Evolutionary conservation across 257 asterid genomes (phyloP).

Genomic region (Ligustrum vulgare): DNA sequence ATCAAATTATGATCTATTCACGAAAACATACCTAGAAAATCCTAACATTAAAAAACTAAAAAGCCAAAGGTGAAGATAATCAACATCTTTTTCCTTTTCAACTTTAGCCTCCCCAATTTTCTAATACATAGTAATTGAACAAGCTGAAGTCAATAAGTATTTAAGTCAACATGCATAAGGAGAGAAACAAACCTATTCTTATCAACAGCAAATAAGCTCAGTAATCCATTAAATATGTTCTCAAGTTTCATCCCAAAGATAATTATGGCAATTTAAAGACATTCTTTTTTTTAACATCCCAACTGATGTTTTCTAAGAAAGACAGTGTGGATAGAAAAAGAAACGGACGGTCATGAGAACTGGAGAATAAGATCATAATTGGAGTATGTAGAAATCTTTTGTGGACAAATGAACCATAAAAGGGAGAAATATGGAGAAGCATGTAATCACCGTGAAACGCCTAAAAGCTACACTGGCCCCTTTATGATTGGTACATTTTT

Average conservation of each 20-base stretch:
- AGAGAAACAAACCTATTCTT: not conserved
- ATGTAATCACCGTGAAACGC: no score
- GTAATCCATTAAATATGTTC: not conserved
- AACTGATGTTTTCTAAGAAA: not conserved
- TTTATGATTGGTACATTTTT: not conserved
- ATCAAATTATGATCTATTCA: not conserved
- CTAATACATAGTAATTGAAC: constrained; percentile 40
- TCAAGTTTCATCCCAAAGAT: not conserved
- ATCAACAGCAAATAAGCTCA: not conserved
- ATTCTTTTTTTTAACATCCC: not conserved
- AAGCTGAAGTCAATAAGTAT: not conserved
- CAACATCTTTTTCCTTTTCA: constrained; percentile 77
- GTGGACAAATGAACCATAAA: constrained; percentile 9
- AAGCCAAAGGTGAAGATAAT: constrained; percentile 21
- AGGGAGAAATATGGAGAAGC: not conserved
- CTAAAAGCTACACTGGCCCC: no score
- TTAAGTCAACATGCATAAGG: not conserved
- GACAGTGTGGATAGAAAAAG: not conserved
- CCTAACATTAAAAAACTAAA: not conserved
- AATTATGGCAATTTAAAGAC: not conserved
- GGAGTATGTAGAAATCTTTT: not conserved
- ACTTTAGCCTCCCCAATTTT: constrained; percentile 86
- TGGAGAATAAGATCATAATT: not conserved
- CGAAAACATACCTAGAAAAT: not conserved
- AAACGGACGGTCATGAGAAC: not conserved